Evolutionary conservation across 352 stramenopile species (phyloP).

Genomic region (Thalassiosira mediterranea): DNA sequence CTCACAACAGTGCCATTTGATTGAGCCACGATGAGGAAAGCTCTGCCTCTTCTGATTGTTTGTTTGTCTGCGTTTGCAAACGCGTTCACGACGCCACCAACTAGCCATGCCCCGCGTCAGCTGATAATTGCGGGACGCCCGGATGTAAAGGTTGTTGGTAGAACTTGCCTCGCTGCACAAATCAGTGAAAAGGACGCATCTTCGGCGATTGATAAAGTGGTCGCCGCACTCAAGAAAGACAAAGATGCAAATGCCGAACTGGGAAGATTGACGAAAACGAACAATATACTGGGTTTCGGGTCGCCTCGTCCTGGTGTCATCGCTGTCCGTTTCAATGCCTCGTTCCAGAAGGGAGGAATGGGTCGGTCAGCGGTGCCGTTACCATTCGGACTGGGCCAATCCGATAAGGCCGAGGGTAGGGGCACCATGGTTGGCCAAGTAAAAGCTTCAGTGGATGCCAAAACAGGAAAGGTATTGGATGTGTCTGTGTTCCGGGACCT

Average conservation of each 20-base stretch:
- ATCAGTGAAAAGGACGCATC: constrained; percentile 69
- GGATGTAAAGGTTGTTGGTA: too few relatives aligned
- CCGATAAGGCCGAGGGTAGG: constrained; percentile 65
- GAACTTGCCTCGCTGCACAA: constrained; percentile 12
- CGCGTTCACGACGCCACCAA: background rate
- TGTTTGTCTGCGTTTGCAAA: too few relatives aligned
- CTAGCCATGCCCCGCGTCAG: too few relatives aligned
- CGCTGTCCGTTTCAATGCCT: constrained; percentile 78
- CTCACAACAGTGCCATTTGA: too few relatives aligned
- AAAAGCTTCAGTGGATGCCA: constrained; percentile 68
- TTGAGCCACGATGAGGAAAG: too few relatives aligned
- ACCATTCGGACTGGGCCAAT: constrained; percentile 73
- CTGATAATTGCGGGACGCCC: too few relatives aligned
- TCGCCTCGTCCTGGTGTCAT: constrained; percentile 52
- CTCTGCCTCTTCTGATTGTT: too few relatives aligned
- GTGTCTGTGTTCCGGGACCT: constrained; percentile 79
- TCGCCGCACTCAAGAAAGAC: constrained; percentile 72
- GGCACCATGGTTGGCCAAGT: constrained; percentile 83
- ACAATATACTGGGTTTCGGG: constrained; percentile 75
- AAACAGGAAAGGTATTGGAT: constrained; percentile 65
- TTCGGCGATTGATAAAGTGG: constrained; percentile 75
- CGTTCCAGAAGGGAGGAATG: constrained; percentile 72
- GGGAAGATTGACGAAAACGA: constrained; percentile 69
- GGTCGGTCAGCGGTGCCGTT: constrained; percentile 59
- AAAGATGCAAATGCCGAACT: constrained; percentile 69